Evolutionary conservation across 2,329 filamentous ascomycete genomes (phyloP), one percentile per base, ranked within the genome.

Genomic region (Colletotrichum abscissum): DNA sequence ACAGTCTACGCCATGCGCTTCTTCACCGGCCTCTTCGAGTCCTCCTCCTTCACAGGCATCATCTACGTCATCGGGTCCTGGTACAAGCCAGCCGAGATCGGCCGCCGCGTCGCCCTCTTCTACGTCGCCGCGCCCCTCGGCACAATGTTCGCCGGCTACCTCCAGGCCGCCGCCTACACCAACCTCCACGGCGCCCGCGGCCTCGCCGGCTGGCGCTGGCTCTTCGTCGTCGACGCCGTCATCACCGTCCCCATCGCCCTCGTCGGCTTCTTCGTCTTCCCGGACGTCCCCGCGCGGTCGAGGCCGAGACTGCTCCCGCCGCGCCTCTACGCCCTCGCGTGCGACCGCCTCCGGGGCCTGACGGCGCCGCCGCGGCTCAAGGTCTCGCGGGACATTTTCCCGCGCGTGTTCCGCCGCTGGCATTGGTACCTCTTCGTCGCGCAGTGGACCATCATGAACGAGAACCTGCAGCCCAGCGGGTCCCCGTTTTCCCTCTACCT

Each of bases 151-250:
- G 87, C 86, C 19, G 88, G 88, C 2, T 90, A 89, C 72, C 82
- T 90, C 0, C 88, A 89, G 79, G 85, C 88, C 1, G 88, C 87
- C 1, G 88, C 86, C 0, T 86, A 87, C 1, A 88, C 89, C 76
- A 88, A 88, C 63, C 81, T 90, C 0, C 86, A 88, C 33, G 86
- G 86, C 1, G 82, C 86, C 0, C 79, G 78, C 8, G 88, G 88
- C 0, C 82, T 88, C 77, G 80, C 86, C 0, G 88, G 88, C 0
- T 89, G 87, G 87, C 78, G 83, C 69, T 88, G 85, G 88, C 79
- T 90, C 0, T 91, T 91, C 64, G 86, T 91, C 12, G 88, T 91
- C n/a, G 89, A 90, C 73, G 88, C 87, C 1, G 82, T 89, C 28
- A 90, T 90, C 76, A 89, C 87, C 1, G 81, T 91, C 4, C 88